Conservation (phyloP, 2,329 filamentous ascomycete species). For the Colletotrichum orchidophilum region DNA sequence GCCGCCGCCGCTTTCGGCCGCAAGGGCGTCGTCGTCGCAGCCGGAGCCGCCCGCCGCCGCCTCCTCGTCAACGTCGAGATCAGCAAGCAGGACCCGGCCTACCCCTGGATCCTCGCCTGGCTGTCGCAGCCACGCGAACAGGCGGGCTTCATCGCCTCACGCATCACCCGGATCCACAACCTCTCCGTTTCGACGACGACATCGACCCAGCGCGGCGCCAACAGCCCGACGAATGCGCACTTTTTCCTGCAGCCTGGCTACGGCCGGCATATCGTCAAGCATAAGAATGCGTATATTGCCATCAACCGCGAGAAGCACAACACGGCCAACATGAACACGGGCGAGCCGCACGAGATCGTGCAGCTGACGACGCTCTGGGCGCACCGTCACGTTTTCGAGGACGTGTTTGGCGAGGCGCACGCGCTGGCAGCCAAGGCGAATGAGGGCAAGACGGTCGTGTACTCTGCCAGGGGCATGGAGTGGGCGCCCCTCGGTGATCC, state of each 20-base stretch:
- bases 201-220: conserved; percentile 68
- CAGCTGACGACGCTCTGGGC: conserved; percentile 92
- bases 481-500: conserved; percentile 89
- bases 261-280: conserved; percentile 87
- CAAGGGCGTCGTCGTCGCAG: conserved; percentile 76
- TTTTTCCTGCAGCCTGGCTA: conserved; percentile 93
- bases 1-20: conserved; percentile 84
- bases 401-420: conserved; percentile 89
- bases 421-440: conserved; percentile 79
- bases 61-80: conserved; percentile 97
- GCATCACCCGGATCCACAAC: conserved; percentile 68
- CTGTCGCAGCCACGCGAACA: conserved; percentile 82
- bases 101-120: conserved; percentile 95
- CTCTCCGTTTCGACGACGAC: conserved; percentile 64
- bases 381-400: conserved; percentile 88
- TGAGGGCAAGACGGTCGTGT: conserved; percentile 93
- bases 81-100: conserved; percentile 91
- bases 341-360: conserved; percentile 93
- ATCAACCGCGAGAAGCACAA: conserved; percentile 88
- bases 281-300: conserved; percentile 85
- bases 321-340: conserved; percentile 82
- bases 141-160: conserved; percentile 66
- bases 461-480: conserved; percentile 83
- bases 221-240: conserved; percentile 75
- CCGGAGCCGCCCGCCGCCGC: conserved; percentile 80